These are phyloP conservation scores for Albophoma yamanashiensis DNA, from an alignment of 2,329 filamentous ascomycete genomes.

Conservation along the genomic window DNA sequence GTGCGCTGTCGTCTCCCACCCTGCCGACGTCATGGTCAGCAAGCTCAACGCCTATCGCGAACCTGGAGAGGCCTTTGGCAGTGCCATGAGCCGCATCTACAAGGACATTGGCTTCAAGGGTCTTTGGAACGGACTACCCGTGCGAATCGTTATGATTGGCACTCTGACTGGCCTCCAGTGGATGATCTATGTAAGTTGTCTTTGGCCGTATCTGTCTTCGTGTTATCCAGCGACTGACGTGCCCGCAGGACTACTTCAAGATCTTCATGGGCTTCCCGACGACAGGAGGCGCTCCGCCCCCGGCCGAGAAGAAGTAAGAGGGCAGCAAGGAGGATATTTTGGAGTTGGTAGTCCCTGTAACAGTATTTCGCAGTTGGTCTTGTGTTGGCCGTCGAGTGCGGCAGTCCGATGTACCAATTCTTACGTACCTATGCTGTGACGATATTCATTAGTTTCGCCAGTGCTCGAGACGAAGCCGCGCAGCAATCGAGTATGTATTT, in stretches of 20 bases:
- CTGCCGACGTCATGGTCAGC: slow-evolving; percentile 82
- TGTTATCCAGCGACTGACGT: slow-evolving; percentile 11
- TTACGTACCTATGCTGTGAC: not conserved
- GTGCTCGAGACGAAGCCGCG: not conserved
- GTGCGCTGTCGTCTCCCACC: slow-evolving; percentile 73
- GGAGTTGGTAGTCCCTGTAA: not conserved
- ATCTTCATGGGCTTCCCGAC: slow-evolving; percentile 82
- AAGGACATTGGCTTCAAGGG: slow-evolving; percentile 75
- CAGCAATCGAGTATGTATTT: not conserved
- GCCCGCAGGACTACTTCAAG: slow-evolving; percentile 65
- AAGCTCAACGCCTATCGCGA: slow-evolving; percentile 77
- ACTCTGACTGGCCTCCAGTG: slow-evolving; percentile 76
- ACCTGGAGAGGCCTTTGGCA: slow-evolving; percentile 66
- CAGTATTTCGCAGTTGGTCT: not conserved
- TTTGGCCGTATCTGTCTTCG: not conserved
- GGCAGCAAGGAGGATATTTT: not conserved
- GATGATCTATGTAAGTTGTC: slow-evolving; percentile 70
- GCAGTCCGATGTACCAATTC: not conserved
- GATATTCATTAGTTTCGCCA: not conserved
- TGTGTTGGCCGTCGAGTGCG: not conserved
- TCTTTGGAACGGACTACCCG: slow-evolving; percentile 85
- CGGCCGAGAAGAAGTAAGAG: slow-evolving; percentile 35
- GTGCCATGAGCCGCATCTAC: slow-evolving; percentile 72
- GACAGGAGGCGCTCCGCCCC: slow-evolving; percentile 57
- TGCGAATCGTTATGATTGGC: slow-evolving; percentile 83